Evolutionary conservation across 441 rosid species (phyloP), one percentile per base, ranked within the genome.

Genomic region (Breynia disticha): DNA sequence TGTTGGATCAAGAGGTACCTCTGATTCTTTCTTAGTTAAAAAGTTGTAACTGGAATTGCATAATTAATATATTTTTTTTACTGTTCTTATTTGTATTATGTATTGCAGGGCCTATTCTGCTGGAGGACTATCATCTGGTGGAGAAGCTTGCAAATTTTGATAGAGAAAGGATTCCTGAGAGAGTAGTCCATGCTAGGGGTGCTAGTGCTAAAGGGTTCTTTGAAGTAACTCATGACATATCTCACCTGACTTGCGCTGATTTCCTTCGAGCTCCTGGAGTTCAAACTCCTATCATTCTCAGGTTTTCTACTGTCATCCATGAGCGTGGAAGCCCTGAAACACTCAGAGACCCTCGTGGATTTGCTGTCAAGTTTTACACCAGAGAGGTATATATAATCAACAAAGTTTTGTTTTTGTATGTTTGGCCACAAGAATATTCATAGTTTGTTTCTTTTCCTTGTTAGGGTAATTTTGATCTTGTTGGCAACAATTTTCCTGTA

Each of bases 151-250:
- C 98, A 64, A 86, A 91, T 66, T 88, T 91, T 65, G 94, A 86
- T 58, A 79, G 97, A 63, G 96, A 91, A 70, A 62, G 96, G 24
- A 91, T 91, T 54, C 98, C 98, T 17, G 98, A 91, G 72, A 84
- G 98, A 46, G 98, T 91, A 19, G 98, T 91, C 64, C 96, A 91
- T 66, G 98, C 98, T 13, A 83, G 98, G 77, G 96, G 98, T 49
- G 95, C 93, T 17, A 91, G 96, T 55, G 86, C 86, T 6, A 80
- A 80, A 63, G 86, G 83, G 19, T 77, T 80, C 63, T 80, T 80
- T 22, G 83, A 80, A 70, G 81, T 78, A 13, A 80, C 83, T 20
- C 81, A 80, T 52, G 83, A 86, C 55, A 68, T 91, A 28, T 71
- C 94, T 45, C 68, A 78, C 55, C 83, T 88, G 59, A 68, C 87